Percentiles rank a stretch among this genome's conserved stretches.
These are phyloP conservation scores for Gentiana dahurica DNA, from an alignment of 257 asterid species.

Conservation along the genomic window DNA sequence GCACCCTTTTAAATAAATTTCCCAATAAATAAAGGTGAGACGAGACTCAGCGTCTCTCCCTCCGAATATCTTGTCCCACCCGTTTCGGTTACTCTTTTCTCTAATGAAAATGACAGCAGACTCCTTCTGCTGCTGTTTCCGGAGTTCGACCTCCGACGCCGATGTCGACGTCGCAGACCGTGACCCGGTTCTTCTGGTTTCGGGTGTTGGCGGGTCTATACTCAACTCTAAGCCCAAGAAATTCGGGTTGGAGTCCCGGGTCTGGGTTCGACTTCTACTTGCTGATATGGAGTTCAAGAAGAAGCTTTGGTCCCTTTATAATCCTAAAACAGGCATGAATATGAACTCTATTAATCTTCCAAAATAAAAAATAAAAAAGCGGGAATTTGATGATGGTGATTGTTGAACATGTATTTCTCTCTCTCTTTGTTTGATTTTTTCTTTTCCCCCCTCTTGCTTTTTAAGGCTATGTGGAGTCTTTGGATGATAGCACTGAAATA, in stretches of 20 bases:
- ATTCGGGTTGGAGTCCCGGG: slow-evolving; percentile 57
- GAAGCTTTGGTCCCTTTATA: slow-evolving; percentile 68
- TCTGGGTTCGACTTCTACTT: slow-evolving; percentile 72
- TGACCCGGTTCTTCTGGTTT: slow-evolving; percentile 66
- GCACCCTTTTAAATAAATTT: too few relatives aligned
- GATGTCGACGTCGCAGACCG: slow-evolving; percentile 40
- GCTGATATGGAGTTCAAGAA: slow-evolving; percentile 78
- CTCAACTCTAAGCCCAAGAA: slow-evolving; percentile 65
- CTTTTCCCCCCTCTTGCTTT: not conserved
- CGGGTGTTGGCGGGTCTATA: slow-evolving; percentile 78
- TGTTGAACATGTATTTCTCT: not conserved
- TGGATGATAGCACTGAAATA: slow-evolving; percentile 58
- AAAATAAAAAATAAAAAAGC: not conserved
- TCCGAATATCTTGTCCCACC: not conserved
- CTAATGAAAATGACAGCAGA: slow-evolving; percentile 4
- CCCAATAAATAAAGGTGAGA: too few relatives aligned
- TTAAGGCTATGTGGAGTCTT: slow-evolving; percentile 75
- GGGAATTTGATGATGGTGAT: not conserved
- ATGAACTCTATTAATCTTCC: slow-evolving; percentile 4
- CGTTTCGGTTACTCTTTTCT: not conserved
- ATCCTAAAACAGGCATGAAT: slow-evolving; percentile 42
- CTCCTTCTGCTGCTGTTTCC: slow-evolving; percentile 31
- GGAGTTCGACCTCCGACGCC: slow-evolving; percentile 19
- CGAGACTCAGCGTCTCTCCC: not conserved
- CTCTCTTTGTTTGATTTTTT: not conserved